A percentile compares a stretch with the other conserved stretches of the same genome.
These are phyloP conservation scores for Tricholoma bakamatsutake DNA, from an alignment of 768 basidiomycete genomes.

Conservation along the genomic window DNA sequence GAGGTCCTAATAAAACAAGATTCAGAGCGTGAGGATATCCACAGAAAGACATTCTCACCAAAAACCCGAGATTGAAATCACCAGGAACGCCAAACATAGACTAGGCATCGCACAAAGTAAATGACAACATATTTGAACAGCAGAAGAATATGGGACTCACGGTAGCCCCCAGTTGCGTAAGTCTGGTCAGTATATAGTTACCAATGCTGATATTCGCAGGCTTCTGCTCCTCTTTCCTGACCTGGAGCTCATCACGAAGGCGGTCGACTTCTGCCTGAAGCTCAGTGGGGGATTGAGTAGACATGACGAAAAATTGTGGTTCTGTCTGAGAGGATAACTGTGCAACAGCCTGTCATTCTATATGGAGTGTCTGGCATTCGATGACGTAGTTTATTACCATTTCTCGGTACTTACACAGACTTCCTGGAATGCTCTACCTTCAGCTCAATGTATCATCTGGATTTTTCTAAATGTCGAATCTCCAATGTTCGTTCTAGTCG, in stretches of 20 bases:
- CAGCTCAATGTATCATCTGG: too few relatives aligned
- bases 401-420: too few relatives aligned
- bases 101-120: conserved; percentile 28
- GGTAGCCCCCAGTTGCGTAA: conserved; percentile 55
- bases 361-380: neutral
- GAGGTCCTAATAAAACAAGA: conserved; percentile 48
- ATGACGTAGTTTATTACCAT: neutral
- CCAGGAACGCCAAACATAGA: conserved; percentile 82
- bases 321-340: neutral
- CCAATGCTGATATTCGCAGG: conserved; percentile 42
- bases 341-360: neutral
- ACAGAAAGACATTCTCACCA: conserved; percentile 27
- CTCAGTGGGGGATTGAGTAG: conserved; percentile 13
- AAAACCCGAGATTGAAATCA: conserved; percentile 76
- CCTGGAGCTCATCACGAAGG: conserved; percentile 40
- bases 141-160: conserved; percentile 22
- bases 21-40: neutral
- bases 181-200: conserved; percentile 49
- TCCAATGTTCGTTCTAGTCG: too few relatives aligned
- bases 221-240: conserved; percentile 29
- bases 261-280: conserved; percentile 41
- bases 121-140: neutral
- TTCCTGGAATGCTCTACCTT: too few relatives aligned
- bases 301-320: conserved; percentile 3
- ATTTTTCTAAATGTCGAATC: too few relatives aligned